Percentiles rank a stretch among this genome's conserved stretches.
These are phyloP conservation scores for Arabidopsis thaliana DNA, from an alignment of 345 rosid species.

Conservation along the genomic window DNA sequence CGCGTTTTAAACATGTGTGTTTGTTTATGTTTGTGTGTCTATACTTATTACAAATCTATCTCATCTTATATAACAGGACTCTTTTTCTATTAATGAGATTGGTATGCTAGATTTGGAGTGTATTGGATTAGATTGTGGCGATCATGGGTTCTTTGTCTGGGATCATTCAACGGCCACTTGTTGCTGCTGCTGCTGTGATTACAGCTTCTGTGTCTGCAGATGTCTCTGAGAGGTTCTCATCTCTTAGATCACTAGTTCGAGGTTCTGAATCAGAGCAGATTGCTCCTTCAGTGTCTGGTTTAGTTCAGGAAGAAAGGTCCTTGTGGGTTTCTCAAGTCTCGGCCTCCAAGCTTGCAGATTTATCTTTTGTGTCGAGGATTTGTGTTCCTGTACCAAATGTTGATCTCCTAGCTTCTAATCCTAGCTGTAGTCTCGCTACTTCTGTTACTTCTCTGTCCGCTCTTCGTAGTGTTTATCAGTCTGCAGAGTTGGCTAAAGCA, in stretches of 20 bases:
- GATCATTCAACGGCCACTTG: slow-evolving; percentile 80
- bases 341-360: slow-evolving; percentile 64
- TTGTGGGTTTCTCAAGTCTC: slow-evolving; percentile 69
- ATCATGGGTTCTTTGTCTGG: slow-evolving; percentile 83
- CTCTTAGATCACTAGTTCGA: slow-evolving; percentile 47
- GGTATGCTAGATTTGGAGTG: slow-evolving; percentile 47
- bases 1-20: slow-evolving; percentile 41
- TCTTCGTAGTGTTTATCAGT: slow-evolving; percentile 62
- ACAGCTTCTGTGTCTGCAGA: slow-evolving; percentile 83
- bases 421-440: slow-evolving; percentile 41
- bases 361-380: slow-evolving; percentile 61
- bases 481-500: slow-evolving; percentile 75
- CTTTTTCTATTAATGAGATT: slow-evolving; percentile 22
- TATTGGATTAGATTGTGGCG: slow-evolving; percentile 28
- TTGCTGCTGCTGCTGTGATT: slow-evolving; percentile 74
- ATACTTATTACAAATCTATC: slow-evolving; percentile 3
- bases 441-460: slow-evolving; percentile 54
- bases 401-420: slow-evolving; percentile 46
- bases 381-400: slow-evolving; percentile 68
- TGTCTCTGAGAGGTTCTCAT: slow-evolving; percentile 59
- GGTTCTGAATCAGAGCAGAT: slow-evolving; percentile 48
- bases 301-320: slow-evolving; percentile 44
- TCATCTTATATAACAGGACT: slow-evolving; percentile 29
- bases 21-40: background rate
- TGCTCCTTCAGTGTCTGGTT: slow-evolving; percentile 50